A percentile compares a stretch with the other conserved stretches of the same genome.
These are phyloP conservation scores for Margaritispora aquatica DNA, from an alignment of 495 filamentous ascomycete species.

Conservation along the genomic window DNA sequence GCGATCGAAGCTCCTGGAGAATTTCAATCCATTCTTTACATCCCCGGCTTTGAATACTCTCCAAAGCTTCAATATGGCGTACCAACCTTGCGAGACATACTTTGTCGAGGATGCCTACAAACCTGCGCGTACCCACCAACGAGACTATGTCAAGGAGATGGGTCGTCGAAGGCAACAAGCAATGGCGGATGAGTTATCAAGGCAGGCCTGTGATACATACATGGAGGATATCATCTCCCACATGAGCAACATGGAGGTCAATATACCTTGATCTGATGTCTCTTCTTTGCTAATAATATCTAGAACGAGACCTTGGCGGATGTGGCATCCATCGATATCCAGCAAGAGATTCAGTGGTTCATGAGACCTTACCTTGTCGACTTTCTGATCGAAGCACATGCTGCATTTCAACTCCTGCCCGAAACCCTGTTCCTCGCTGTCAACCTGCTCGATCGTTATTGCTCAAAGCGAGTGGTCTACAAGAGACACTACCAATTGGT, in stretches of 20 bases:
- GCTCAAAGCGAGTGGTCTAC: conserved; percentile 96
- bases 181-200: conserved; percentile 83
- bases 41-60: conserved; percentile 8
- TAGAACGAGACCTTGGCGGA: conserved; percentile 88
- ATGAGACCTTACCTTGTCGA: conserved; percentile 98
- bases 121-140: conserved; percentile 42
- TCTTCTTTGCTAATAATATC: conserved; percentile 24
- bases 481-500: conserved; percentile 99
- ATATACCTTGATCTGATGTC: conserved; percentile 22
- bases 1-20: conserved; percentile 29
- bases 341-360: conserved; percentile 99
- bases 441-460: conserved; percentile 96
- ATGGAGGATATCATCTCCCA: conserved; percentile 87
- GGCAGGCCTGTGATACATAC: conserved; percentile 76
- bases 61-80: conserved; percentile 61
- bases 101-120: conserved; percentile 68
- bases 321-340: conserved; percentile 95
- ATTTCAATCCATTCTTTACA: conserved; percentile 27
- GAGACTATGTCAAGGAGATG: conserved; percentile 67
- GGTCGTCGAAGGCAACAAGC: conserved; percentile 72
- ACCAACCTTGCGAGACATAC: conserved; percentile 65
- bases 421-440: conserved; percentile 93
- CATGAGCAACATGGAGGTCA: conserved; percentile 95
- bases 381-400: conserved; percentile 96
- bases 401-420: conserved; percentile 86